A percentile compares a stretch with the other conserved stretches of the same genome.
Evolutionary conservation across 768 basidiomycete species (phyloP).

Genomic region (Daedalea quercina): DNA sequence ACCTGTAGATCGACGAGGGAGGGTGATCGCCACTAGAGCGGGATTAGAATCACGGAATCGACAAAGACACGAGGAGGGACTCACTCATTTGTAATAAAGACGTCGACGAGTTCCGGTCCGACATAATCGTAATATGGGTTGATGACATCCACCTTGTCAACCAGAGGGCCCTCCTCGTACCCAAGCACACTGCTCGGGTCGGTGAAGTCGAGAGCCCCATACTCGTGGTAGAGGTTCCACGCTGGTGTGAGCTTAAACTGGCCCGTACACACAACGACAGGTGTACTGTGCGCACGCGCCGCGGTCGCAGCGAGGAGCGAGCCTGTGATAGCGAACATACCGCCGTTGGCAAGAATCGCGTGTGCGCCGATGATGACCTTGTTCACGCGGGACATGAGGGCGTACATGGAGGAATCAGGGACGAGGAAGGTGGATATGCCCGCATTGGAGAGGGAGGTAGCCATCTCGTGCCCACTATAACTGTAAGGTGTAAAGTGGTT

Average conservation of each 20-base stretch:
- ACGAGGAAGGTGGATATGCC: slow-evolving; percentile 95
- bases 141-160: slow-evolving; percentile 86
- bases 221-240: slow-evolving; percentile 85
- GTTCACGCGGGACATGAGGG: slow-evolving; percentile 93
- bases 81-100: slow-evolving; percentile 96
- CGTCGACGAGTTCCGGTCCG: slow-evolving; percentile 83
- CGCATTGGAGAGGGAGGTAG: slow-evolving; percentile 67
- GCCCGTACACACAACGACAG: slow-evolving; percentile 89
- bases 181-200: slow-evolving; percentile 59
- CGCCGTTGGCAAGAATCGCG: slow-evolving; percentile 94
- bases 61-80: slow-evolving; percentile 24
- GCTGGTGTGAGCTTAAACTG: slow-evolving; percentile 94
- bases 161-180: slow-evolving; percentile 71
- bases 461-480: slow-evolving; percentile 82
- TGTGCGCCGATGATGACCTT: slow-evolving; percentile 95
- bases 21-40: slow-evolving; percentile 84
- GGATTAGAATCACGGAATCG: slow-evolving; percentile 6
- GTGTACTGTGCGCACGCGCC: slow-evolving; percentile 84
- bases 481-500: slow-evolving; percentile 31
- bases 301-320: slow-evolving; percentile 82
- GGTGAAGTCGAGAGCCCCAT: slow-evolving; percentile 78
- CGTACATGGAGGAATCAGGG: slow-evolving; percentile 93
- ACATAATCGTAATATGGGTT: slow-evolving; percentile 99
- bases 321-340: slow-evolving; percentile 87
- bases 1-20: slow-evolving; percentile 89